phyloP scores from a whole-genome alignment of 169 alveolate species.

The Babesia bigemina region DNA sequence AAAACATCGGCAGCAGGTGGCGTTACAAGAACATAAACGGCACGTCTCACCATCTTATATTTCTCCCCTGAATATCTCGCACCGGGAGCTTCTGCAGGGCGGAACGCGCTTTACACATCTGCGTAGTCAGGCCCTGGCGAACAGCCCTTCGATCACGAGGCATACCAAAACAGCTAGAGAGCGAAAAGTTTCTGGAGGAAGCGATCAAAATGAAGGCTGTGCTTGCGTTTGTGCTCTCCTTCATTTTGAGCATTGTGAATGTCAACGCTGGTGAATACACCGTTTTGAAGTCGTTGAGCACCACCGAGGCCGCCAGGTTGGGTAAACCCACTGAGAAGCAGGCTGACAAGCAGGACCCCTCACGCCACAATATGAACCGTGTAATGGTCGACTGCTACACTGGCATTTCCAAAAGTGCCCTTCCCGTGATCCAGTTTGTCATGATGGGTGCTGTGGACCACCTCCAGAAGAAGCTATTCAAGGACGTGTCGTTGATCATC shows the following conservation, averaged over 20 bases:
- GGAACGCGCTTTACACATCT: too few relatives aligned
- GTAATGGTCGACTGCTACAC: slow-evolving; percentile 4
- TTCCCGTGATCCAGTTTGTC: slow-evolving; percentile 14
- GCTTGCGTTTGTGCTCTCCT: not conserved
- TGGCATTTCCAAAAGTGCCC: too few relatives aligned
- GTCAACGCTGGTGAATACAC: not conserved
- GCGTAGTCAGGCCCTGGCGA: too few relatives aligned
- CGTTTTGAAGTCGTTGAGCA: not conserved
- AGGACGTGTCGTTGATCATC: slow-evolving; percentile 8
- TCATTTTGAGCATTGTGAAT: not conserved
- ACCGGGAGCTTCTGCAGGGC: too few relatives aligned
- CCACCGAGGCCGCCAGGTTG: not conserved
- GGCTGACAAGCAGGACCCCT: slow-evolving; percentile 11
- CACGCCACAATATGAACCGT: slow-evolving; percentile 10
- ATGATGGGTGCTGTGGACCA: not conserved
- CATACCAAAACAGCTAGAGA: not conserved
- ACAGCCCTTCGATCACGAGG: not conserved
- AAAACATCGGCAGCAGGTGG: too few relatives aligned
- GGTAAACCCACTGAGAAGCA: not conserved
- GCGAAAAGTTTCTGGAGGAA: not conserved
- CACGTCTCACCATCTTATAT: too few relatives aligned
- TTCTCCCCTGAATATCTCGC: too few relatives aligned
- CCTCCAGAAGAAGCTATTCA: not conserved
- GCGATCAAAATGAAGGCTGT: slow-evolving; percentile 2
- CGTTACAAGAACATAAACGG: too few relatives aligned